Evolutionary conservation across 164 flowering plant genomes (phyloP).

Genomic region (Vitis rupestris): DNA sequence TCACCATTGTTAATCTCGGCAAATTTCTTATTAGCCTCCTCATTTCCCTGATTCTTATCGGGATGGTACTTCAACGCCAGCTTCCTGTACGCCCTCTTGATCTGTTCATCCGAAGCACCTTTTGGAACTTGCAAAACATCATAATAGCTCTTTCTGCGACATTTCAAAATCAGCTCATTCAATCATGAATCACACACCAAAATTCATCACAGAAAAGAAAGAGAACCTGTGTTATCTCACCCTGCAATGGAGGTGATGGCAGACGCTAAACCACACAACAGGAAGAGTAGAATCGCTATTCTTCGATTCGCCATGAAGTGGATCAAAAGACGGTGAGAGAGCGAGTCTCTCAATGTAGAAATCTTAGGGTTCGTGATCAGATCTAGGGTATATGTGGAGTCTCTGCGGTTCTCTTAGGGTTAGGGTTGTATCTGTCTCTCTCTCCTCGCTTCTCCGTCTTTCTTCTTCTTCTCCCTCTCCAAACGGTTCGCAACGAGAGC

Average conservation of each 20-base stretch:
- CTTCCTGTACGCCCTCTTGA: conserved; percentile 92
- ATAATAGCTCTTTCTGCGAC: conserved; percentile 84
- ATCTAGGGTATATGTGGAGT: too few relatives aligned
- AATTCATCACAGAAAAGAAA: not conserved
- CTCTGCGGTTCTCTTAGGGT: too few relatives aligned
- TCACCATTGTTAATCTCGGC: conserved; percentile 94
- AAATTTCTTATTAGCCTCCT: conserved; percentile 89
- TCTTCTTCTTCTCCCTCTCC: not conserved
- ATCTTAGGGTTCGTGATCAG: not conserved
- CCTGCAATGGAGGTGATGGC: conserved; percentile 49
- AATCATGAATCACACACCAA: conserved; percentile 2
- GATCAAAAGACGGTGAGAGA: conserved; percentile 27
- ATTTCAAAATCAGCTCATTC: not conserved
- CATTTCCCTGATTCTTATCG: conserved; percentile 97
- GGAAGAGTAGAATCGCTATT: conserved; percentile 32
- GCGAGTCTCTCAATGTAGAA: conserved; percentile 23
- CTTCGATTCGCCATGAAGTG: conserved; percentile 32
- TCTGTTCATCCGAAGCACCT: conserved; percentile 95
- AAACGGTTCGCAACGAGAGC: too few relatives aligned
- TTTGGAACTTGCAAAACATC: conserved; percentile 84
- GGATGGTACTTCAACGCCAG: conserved; percentile 97
- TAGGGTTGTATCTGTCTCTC: too few relatives aligned
- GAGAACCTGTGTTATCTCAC: conserved; percentile 23
- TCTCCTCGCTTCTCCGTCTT: too few relatives aligned
- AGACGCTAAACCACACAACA: conserved; percentile 37